Percentiles rank a stretch among this genome's conserved stretches.
Conservation (phyloP, 2,329 filamentous ascomycete species). For the Pyricularia pennisetigena region DNA sequence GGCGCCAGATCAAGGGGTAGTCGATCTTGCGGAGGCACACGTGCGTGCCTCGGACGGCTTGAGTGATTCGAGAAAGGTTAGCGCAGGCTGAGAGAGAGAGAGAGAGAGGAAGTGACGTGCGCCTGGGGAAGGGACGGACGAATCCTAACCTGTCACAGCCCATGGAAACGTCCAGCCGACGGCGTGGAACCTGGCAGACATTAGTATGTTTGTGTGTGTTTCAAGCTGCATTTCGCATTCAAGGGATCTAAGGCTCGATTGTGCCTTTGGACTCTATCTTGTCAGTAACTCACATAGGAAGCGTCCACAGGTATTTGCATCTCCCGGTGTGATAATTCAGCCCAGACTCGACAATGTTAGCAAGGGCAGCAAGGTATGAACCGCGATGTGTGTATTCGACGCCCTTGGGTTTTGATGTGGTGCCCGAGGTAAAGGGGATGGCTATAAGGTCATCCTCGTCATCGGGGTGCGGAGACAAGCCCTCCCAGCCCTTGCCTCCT, state of each 20-base stretch:
- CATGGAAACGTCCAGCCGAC: slow-evolving; percentile 83
- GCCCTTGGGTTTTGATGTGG: slow-evolving; percentile 84
- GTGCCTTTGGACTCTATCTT: background rate
- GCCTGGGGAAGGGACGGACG: background rate
- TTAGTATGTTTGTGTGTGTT: background rate
- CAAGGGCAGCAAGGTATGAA: slow-evolving; percentile 74
- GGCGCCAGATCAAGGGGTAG: slow-evolving; percentile 82
- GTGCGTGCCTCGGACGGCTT: slow-evolving; percentile 86
- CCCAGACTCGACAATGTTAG: slow-evolving; percentile 80
- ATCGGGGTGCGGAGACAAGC: slow-evolving; percentile 40
- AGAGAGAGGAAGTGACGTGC: no score
- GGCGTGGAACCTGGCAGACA: slow-evolving; percentile 48
- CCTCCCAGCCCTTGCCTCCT: slow-evolving; percentile 65
- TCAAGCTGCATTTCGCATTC: background rate
- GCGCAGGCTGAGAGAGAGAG: background rate
- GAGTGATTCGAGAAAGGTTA: slow-evolving; percentile 22
- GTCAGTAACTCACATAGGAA: slow-evolving; percentile 69
- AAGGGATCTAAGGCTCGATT: background rate
- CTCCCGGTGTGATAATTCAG: slow-evolving; percentile 61
- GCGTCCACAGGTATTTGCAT: slow-evolving; percentile 81
- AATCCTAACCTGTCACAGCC: slow-evolving; percentile 45
- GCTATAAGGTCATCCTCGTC: slow-evolving; percentile 78
- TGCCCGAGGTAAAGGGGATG: slow-evolving; percentile 89
- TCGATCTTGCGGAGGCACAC: slow-evolving; percentile 93
- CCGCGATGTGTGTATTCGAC: slow-evolving; percentile 87